phyloP scores from a whole-genome alignment of 1,284 basidiomycete species.

The Coniferiporia sulphurascens region DNA sequence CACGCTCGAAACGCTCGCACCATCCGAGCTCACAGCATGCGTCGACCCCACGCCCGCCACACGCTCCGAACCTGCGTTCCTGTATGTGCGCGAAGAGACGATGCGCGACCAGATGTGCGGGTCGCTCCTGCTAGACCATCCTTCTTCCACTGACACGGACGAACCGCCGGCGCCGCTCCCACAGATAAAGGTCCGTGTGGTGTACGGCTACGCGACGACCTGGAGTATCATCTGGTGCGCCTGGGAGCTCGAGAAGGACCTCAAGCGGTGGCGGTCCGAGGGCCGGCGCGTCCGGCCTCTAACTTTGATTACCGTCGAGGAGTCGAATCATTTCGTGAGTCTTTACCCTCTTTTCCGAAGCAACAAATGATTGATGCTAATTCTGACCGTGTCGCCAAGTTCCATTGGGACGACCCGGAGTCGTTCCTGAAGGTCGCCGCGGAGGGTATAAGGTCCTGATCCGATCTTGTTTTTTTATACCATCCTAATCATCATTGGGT shows the following conservation, averaged over 20 bases:
- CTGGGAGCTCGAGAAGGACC: conserved; percentile 22
- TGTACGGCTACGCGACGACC: conserved; percentile 13
- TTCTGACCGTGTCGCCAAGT: no score
- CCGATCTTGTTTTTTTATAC: no score
- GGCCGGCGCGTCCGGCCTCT: conserved; percentile 15
- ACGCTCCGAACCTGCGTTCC: conserved; percentile 8
- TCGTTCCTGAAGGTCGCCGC: no score
- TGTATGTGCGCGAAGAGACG: neutral
- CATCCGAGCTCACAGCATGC: conserved; percentile 2
- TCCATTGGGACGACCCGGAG: no score
- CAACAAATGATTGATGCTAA: no score
- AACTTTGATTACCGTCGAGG: conserved; percentile 20
- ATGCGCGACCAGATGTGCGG: conserved; percentile 1
- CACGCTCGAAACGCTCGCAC: conserved; percentile 9
- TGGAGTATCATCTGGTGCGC: conserved; percentile 21
- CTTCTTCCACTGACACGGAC: no score
- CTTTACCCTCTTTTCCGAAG: no score
- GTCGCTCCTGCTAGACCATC: neutral
- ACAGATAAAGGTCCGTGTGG: conserved; percentile 1
- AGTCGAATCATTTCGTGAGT: conserved; percentile 27
- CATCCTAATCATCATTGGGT: no score
- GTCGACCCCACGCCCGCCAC: conserved; percentile 8
- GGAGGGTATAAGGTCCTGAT: no score
- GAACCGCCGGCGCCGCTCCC: neutral
- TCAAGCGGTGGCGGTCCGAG: conserved; percentile 14